Evolutionary conservation across 257 asterid genomes (phyloP).

Genomic region (Nicotiana obtusifolia): DNA sequence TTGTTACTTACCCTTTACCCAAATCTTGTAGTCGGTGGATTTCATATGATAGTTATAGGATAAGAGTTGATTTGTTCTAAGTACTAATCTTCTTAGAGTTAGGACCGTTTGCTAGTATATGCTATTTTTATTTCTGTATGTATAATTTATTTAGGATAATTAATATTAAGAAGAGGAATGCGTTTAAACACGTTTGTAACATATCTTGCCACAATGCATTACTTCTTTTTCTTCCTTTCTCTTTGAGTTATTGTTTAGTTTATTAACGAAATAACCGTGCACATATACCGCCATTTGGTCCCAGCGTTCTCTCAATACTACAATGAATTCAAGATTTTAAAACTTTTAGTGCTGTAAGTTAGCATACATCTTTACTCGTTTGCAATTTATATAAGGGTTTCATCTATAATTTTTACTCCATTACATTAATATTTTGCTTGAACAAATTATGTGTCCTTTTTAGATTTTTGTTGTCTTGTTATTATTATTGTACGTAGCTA

Average conservation of each 20-base stretch:
- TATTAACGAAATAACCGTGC: background rate
- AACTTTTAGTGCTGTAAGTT: too few relatives aligned
- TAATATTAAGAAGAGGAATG: background rate
- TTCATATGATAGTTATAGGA: constrained; percentile 6
- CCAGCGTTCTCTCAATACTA: background rate
- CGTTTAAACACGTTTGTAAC: background rate
- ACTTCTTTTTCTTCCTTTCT: background rate
- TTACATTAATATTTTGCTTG: too few relatives aligned
- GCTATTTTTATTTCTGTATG: background rate
- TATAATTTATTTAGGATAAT: background rate
- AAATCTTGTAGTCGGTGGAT: constrained; percentile 6
- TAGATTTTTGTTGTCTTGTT: too few relatives aligned
- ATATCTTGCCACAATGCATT: background rate
- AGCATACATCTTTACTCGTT: too few relatives aligned
- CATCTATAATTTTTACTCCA: too few relatives aligned
- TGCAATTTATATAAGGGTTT: too few relatives aligned
- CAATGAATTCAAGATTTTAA: too few relatives aligned
- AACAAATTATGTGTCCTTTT: too few relatives aligned
- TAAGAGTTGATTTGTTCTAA: constrained; percentile 12
- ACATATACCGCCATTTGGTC: background rate
- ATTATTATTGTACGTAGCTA: too few relatives aligned
- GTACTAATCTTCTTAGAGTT: background rate
- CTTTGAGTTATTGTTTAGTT: too few relatives aligned
- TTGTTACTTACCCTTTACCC: background rate
- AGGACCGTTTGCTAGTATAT: background rate